Evolutionary conservation across 805 yeast genomes (phyloP), one percentile per base, ranked within the genome.

Genomic region (Zygoascus tannicola): DNA sequence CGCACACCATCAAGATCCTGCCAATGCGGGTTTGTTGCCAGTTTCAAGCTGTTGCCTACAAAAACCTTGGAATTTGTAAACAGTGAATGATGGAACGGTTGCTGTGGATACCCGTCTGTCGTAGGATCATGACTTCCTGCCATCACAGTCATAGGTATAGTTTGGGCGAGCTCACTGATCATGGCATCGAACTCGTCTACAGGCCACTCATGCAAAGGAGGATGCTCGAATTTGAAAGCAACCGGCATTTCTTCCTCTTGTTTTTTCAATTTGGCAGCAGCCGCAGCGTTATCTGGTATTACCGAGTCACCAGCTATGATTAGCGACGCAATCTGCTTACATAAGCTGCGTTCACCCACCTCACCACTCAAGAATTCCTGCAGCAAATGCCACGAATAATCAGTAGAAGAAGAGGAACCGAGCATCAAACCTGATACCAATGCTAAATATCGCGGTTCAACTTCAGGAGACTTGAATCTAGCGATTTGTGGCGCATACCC

Each of bases 91-190:
- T 90, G 96, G n/a, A 92, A 58, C 2, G 94, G 83, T 59, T 83
- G 95, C 61, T 92, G 97, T 0, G 98, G 98, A 45, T 86, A 62
- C 40, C 88, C 75, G 15, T 73, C 65, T 48, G 84, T 94, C n/a
- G 85, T 78, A 0, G 97, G 95, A 59, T 92, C 98, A 3, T 70
- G 63, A 5, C 67, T 73, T 3, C 98, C 97, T 0, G 98, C 95
- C 78, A 92, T 71, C 2, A 92, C 54, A 35, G 81, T 74, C 4
- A 88, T 78, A 0, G 94, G 82, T 15, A 86, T 62, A 1, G 81
- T 68, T 5, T 69, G 60, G 2, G 80, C 63, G 1, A 85, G 48
- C 12, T 80, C 80, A 1, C 68, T 58, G 3, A 90, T 51, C 53
- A 80, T 76, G 7, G 58, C 53, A 52, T 85, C 90, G 20, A 90